These are phyloP conservation scores for Mycena sp. DNA, from an alignment of 1,284 basidiomycete genomes.

Conservation along the genomic window DNA sequence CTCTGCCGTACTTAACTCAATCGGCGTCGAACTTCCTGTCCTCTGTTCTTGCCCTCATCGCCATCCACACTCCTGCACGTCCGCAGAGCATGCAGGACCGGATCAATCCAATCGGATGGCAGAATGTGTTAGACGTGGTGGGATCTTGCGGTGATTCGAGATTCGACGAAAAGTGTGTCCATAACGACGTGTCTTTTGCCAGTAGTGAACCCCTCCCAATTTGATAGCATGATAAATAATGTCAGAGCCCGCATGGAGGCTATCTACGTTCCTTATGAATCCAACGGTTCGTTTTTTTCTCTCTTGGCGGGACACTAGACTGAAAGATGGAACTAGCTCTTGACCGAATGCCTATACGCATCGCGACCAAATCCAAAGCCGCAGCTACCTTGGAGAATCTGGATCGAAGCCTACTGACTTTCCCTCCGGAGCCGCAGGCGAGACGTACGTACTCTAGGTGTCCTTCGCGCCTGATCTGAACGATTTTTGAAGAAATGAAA, in stretches of 20 bases:
- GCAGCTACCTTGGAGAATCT: not conserved
- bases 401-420: not conserved
- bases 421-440: not conserved
- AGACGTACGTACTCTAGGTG: constrained; percentile 12
- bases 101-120: constrained; percentile 60
- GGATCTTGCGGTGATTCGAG: constrained; percentile 49
- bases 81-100: constrained; percentile 62
- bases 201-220: constrained; percentile 17
- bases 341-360: not conserved
- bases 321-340: not conserved
- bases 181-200: constrained; percentile 35
- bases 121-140: constrained; percentile 55
- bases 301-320: not conserved
- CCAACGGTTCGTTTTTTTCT: not conserved
- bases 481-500: constrained; percentile 1
- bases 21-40: constrained; percentile 52
- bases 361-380: not conserved
- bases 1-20: constrained; percentile 43
- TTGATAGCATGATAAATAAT: constrained; percentile 47
- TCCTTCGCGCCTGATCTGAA: not conserved
- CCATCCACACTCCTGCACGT: constrained; percentile 54
- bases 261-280: constrained; percentile 37
- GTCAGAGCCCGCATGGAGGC: constrained; percentile 49
- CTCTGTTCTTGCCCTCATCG: constrained; percentile 55
- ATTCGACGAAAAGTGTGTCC: constrained; percentile 43